phyloP scores from a whole-genome alignment of 2,329 filamentous ascomycete species.

The Truncatella angustata region DNA sequence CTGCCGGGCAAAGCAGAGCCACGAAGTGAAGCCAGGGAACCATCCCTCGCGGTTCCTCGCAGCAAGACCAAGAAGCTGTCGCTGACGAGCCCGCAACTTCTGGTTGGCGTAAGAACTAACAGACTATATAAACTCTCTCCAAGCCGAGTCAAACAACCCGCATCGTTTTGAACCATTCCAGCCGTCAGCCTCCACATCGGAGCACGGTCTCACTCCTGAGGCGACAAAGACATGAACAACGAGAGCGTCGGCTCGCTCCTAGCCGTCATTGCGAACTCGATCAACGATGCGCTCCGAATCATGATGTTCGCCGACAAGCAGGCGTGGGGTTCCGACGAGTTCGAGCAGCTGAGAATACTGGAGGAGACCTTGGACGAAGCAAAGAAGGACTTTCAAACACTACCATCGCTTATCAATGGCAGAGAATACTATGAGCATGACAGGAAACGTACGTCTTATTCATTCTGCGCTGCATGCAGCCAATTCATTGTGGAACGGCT shows the following conservation, averaged over 20 bases:
- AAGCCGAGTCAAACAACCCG: background rate
- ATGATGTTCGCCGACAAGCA: constrained; percentile 57
- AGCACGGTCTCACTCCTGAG: background rate
- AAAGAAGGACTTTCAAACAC: constrained; percentile 59
- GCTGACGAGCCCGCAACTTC: no score
- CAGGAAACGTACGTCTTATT: constrained; percentile 44
- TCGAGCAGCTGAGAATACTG: constrained; percentile 55
- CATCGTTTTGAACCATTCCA: background rate
- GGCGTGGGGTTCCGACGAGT: constrained; percentile 58
- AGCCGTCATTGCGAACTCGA: constrained; percentile 53
- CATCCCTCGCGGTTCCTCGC: no score
- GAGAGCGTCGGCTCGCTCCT: constrained; percentile 58
- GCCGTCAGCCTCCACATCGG: background rate
- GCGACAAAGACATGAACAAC: constrained; percentile 33
- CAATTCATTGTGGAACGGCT: no score
- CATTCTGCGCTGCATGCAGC: no score
- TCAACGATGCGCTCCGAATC: constrained; percentile 52
- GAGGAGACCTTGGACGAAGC: constrained; percentile 57
- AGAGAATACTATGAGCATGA: constrained; percentile 59
- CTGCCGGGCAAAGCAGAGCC: no score
- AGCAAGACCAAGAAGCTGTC: no score
- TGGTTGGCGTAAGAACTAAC: no score
- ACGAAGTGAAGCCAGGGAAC: no score
- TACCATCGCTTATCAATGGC: constrained; percentile 53
- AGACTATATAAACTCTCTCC: no score